These are phyloP conservation scores for Fusarium haematococcum DNA, from an alignment of 2,329 filamentous ascomycete species.

Conservation along the genomic window DNA sequence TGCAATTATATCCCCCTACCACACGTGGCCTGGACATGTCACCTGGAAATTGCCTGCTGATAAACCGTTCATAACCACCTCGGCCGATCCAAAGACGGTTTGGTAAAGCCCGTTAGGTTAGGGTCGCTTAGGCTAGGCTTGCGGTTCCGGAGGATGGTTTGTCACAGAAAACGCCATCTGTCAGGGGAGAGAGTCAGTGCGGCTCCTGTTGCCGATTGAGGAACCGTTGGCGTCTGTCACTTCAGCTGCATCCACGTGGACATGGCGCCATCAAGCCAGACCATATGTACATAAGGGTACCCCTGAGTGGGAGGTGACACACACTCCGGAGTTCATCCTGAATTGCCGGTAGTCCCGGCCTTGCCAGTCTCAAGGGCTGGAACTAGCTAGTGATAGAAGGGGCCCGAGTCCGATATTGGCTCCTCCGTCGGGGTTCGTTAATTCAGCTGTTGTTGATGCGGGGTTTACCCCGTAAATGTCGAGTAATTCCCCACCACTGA, in stretches of 20 bases:
- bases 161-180: neutral
- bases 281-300: neutral
- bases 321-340: neutral
- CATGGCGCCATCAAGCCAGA: neutral
- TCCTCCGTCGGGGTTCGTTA: neutral
- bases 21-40: neutral
- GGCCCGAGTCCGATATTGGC: neutral
- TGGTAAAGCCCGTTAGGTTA: neutral
- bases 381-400: neutral
- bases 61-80: neutral
- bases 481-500: neutral
- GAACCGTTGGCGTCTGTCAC: neutral
- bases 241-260: neutral
- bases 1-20: slow-evolving; percentile 37
- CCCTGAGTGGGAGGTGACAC: neutral
- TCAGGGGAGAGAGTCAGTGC: neutral
- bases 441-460: neutral
- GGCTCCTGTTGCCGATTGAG: neutral
- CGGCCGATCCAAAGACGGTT: slow-evolving; percentile 19
- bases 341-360: neutral
- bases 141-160: neutral
- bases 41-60: neutral
- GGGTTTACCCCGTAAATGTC: neutral
- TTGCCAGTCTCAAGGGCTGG: neutral
- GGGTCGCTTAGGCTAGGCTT: neutral